Evolutionary conservation across 2,329 filamentous ascomycete species (phyloP), one percentile per base, ranked within the genome.

Genomic region (Neopestalotiopsis clavispora): DNA sequence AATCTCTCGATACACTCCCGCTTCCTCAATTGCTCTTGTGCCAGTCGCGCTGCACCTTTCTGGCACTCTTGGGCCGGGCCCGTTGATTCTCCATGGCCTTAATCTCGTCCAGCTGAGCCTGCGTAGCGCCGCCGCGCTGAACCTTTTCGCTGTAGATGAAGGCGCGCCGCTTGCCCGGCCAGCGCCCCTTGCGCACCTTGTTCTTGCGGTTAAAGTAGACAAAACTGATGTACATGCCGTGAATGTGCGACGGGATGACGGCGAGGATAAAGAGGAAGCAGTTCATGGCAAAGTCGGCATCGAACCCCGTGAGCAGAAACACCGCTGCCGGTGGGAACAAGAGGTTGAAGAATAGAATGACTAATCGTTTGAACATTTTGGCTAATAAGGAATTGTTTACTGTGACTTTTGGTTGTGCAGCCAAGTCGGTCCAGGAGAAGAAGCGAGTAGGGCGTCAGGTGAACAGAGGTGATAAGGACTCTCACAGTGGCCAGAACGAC

Each of bases 211-310:
- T 5, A 34, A 66, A 66, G 42, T 66, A 66, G 23, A 66, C 45
- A 42, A 66, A 66, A 49, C 63, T 66, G 63, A 66, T 66, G 63
- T 66, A 66, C 63, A 66, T 66, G 45, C 63, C 63, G 63, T 66
- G 63, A n/a, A 66, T 66, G 45, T 66, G 63, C n/a, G 63, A 66
- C 45, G 63, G 63, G 14, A 66, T 66, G 9, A 66, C 49, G 49
- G 63, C 63, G 17, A 66, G 49, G 63, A 66, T 20, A 30, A 66
- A 66, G 13, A 66, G 49, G 63, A 66, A 57, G 49, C 63, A 66
- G 63, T 66, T 66, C 45, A 66, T 66, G 10, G 45, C 45, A 23
- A 66, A 66, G 17, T 66, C 63, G 28, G 49, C 30, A 23, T 45
- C 45, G 40, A 57, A 66, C 13, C 63, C 63, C 4, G 20, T 30